These are phyloP conservation scores for Metschnikowia lunata DNA, from an alignment of 805 yeast genomes.

Conservation along the genomic window DNA sequence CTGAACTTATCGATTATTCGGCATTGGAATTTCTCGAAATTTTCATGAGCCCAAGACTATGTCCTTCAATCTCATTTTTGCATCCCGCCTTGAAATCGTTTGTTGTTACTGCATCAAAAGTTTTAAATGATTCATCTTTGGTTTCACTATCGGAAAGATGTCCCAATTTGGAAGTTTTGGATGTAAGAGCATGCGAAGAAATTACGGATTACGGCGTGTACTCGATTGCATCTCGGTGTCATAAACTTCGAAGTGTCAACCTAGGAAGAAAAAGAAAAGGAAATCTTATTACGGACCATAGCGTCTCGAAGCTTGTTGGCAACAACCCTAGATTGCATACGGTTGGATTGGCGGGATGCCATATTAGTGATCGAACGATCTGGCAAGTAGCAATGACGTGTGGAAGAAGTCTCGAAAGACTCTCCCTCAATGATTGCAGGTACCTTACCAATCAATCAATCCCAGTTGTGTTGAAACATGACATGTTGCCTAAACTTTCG, in stretches of 20 bases:
- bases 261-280: conserved; percentile 76
- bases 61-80: conserved; percentile 45
- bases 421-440: conserved; percentile 73
- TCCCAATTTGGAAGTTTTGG: conserved; percentile 60
- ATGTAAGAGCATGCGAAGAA: conserved; percentile 77
- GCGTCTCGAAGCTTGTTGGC: conserved; percentile 53
- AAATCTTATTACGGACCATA: conserved; percentile 62
- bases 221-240: conserved; percentile 60
- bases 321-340: conserved; percentile 56
- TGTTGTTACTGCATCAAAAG: conserved; percentile 67
- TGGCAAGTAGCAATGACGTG: conserved; percentile 69
- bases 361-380: conserved; percentile 66
- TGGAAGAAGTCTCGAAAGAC: conserved; percentile 51
- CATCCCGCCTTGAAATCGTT: conserved; percentile 34
- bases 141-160: conserved; percentile 48
- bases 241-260: conserved; percentile 54
- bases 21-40: conserved; percentile 67
- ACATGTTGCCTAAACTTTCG: conserved; percentile 43
- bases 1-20: conserved; percentile 39
- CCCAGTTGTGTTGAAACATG: conserved; percentile 40
- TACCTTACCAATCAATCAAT: conserved; percentile 53
- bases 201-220: conserved; percentile 74
- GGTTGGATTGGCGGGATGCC: conserved; percentile 86
- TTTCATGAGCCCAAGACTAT: conserved; percentile 72
- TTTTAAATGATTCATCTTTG: conserved; percentile 58